Percentiles rank a stretch among this genome's conserved stretches.
Conservation (phyloP, 306 rosid species). For the Prunus mume region DNA sequence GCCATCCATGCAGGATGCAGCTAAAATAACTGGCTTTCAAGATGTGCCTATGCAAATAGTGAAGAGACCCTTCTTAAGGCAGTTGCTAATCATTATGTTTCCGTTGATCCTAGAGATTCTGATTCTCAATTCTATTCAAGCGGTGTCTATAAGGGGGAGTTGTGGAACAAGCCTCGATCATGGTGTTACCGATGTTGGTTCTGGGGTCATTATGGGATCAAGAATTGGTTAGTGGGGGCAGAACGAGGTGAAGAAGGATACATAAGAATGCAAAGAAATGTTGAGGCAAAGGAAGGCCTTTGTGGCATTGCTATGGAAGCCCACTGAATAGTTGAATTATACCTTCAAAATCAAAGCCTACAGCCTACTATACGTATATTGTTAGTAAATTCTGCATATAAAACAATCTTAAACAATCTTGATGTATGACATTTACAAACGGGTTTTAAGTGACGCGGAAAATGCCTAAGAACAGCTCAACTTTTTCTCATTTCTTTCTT, state of each 20-base stretch:
- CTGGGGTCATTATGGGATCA: conserved; percentile 29
- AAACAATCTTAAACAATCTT: too few species aligned
- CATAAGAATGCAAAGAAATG: conserved; percentile 32
- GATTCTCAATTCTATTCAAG: conserved; percentile 34
- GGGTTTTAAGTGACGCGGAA: too few species aligned
- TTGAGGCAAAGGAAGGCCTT: conserved; percentile 24
- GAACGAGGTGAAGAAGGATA: conserved; percentile 47
- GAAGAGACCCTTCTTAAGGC: conserved; percentile 31
- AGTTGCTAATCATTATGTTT: conserved; percentile 35
- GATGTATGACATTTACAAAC: too few species aligned
- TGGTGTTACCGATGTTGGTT: conserved; percentile 44
- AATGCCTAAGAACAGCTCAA: too few species aligned
- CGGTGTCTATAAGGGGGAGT: conserved; percentile 32
- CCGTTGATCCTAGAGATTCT: conserved; percentile 39
- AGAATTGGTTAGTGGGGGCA: conserved; percentile 29
- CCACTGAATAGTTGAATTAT: conserved; percentile 23
- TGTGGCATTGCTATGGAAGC: conserved; percentile 44
- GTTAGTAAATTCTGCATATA: too few species aligned
- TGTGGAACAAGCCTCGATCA: conserved; percentile 39
- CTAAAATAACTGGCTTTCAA: conserved; percentile 23
- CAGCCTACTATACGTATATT: too few species aligned
- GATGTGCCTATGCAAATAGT: conserved; percentile 32
- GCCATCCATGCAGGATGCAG: background rate
- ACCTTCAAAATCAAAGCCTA: too few species aligned
- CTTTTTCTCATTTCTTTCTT: too few species aligned